A percentile compares a stretch with the other conserved stretches of the same genome.
These are phyloP conservation scores for Monilinia aucupariae DNA, from an alignment of 2,329 filamentous ascomycete species.

Conservation along the genomic window DNA sequence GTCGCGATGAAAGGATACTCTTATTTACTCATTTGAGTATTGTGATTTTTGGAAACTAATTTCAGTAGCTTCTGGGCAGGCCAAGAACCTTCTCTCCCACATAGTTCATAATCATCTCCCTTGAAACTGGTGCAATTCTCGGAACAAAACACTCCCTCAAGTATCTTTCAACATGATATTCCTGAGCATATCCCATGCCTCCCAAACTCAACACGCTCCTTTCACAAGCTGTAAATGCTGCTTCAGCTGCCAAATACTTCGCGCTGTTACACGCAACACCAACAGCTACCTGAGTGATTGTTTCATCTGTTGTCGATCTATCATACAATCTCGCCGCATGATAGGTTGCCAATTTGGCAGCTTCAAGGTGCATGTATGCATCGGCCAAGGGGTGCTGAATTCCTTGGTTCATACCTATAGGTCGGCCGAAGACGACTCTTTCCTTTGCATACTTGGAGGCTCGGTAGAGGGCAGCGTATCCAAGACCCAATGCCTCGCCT, in stretches of 20 bases:
- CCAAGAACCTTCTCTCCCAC: conserved; percentile 63
- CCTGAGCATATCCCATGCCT: conserved; percentile 60
- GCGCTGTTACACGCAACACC: conserved; percentile 64
- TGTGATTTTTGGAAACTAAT: neutral
- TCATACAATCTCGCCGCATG: conserved; percentile 61
- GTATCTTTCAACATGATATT: conserved; percentile 62
- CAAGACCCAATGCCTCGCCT: conserved; percentile 73
- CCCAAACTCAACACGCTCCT: conserved; percentile 54
- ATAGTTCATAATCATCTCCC: conserved; percentile 74
- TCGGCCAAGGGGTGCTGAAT: conserved; percentile 62
- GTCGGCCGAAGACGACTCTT: conserved; percentile 58
- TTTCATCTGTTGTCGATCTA: conserved; percentile 44
- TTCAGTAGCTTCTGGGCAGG: conserved; percentile 61
- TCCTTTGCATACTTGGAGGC: conserved; percentile 63
- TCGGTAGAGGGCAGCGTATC: conserved; percentile 62
- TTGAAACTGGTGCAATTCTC: conserved; percentile 57
- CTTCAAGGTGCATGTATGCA: conserved; percentile 60
- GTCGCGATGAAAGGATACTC: neutral
- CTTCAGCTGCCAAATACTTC: conserved; percentile 65
- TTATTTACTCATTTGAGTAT: neutral
- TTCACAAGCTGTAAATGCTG: conserved; percentile 58
- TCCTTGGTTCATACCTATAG: conserved; percentile 61
- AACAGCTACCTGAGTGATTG: conserved; percentile 50
- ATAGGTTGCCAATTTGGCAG: conserved; percentile 59
- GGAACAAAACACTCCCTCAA: conserved; percentile 61